These are phyloP conservation scores for Mangifera indica DNA, from an alignment of 345 rosid genomes.

Conservation along the genomic window DNA sequence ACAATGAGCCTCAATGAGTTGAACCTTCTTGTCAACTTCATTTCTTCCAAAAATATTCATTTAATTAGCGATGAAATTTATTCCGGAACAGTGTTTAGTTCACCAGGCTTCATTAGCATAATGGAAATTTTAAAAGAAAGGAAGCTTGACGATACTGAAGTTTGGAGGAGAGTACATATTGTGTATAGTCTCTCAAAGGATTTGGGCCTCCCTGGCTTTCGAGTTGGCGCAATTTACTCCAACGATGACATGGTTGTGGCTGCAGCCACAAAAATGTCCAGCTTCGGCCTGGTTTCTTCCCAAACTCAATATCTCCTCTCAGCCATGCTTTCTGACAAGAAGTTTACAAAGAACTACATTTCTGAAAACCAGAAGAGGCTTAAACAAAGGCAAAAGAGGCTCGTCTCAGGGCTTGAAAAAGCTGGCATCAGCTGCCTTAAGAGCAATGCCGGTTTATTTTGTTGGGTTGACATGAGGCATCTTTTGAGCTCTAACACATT, in stretches of 20 bases:
- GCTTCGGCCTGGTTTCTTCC: slow-evolving; percentile 79
- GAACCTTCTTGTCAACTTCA: slow-evolving; percentile 63
- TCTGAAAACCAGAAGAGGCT: slow-evolving; percentile 60
- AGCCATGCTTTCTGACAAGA: slow-evolving; percentile 66
- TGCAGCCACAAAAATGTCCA: slow-evolving; percentile 84
- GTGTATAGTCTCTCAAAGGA: slow-evolving; percentile 80
- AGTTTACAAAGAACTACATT: slow-evolving; percentile 58
- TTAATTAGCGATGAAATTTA: slow-evolving; percentile 83
- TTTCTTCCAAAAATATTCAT: slow-evolving; percentile 55
- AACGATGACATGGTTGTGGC: slow-evolving; percentile 64
- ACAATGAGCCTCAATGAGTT: slow-evolving; percentile 55
- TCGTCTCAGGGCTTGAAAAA: slow-evolving; percentile 62
- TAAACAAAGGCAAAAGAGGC: slow-evolving; percentile 41
- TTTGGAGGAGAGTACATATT: slow-evolving; percentile 56
- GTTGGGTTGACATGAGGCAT: slow-evolving; percentile 85
- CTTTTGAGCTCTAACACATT: slow-evolving; percentile 64
- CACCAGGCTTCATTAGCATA: slow-evolving; percentile 60
- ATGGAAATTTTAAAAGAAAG: slow-evolving; percentile 64
- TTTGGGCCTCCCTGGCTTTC: slow-evolving; percentile 80
- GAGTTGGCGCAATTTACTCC: slow-evolving; percentile 82
- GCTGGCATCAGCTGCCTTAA: slow-evolving; percentile 54
- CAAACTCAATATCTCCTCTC: slow-evolving; percentile 76
- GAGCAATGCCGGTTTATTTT: slow-evolving; percentile 74
- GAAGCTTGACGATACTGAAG: slow-evolving; percentile 46
- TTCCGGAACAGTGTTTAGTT: slow-evolving; percentile 69